phyloP scores from a whole-genome alignment of 441 rosid species.

The Adansonia madagascariensis region DNA sequence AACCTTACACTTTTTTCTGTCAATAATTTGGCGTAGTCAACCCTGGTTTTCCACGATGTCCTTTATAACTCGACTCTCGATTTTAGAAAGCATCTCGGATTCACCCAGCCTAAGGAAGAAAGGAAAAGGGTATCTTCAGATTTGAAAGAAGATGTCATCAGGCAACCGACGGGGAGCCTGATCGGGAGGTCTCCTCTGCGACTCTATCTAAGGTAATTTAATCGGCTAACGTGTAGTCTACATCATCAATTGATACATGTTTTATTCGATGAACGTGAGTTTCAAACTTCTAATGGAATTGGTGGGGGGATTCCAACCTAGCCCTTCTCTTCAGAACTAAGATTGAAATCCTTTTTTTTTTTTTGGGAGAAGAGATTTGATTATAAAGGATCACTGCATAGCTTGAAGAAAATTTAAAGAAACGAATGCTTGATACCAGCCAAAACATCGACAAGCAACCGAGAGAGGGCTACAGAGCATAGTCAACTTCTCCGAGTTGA shows the following conservation, averaged over 20 bases:
- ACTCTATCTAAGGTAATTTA: neutral
- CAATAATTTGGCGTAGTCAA: neutral
- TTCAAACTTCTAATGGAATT: too few relatives aligned
- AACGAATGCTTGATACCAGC: neutral
- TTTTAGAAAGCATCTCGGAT: neutral
- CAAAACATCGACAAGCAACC: neutral
- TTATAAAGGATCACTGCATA: neutral
- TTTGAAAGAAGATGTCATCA: neutral
- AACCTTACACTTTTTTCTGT: neutral
- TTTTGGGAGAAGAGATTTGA: neutral
- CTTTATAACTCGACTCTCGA: neutral
- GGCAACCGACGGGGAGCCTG: neutral
- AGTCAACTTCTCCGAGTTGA: neutral
- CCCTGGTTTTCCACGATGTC: neutral
- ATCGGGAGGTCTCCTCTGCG: neutral
- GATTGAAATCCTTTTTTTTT: too few relatives aligned
- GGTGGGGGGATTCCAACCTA: too few relatives aligned
- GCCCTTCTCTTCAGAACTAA: too few relatives aligned
- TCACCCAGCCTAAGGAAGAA: conserved; percentile 12
- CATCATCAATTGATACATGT: neutral
- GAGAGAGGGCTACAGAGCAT: neutral
- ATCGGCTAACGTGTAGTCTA: neutral
- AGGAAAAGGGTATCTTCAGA: neutral
- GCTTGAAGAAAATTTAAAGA: neutral
- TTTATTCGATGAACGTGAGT: neutral